Evolutionary conservation across 768 basidiomycete species (phyloP).

Genomic region (Lentinula sp.): DNA sequence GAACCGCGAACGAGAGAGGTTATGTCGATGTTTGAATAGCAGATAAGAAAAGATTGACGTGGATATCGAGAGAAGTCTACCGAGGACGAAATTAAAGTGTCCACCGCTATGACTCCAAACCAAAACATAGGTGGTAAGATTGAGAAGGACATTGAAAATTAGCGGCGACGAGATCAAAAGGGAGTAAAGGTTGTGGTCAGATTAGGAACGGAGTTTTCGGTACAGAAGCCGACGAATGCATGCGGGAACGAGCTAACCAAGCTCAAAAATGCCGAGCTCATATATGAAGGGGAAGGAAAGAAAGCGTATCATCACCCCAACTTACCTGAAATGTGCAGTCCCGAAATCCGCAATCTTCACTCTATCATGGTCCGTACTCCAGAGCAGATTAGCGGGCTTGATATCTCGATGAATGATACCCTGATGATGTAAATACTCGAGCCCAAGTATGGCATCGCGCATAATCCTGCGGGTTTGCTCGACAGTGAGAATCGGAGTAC

Average conservation of each 20-base stretch:
- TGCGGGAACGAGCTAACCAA: background rate
- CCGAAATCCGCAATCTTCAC: constrained; percentile 99
- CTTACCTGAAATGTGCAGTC: constrained; percentile 77
- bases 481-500: constrained; percentile 70
- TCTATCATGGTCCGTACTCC: constrained; percentile 75
- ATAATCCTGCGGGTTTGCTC: constrained; percentile 83
- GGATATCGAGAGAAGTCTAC: too few species aligned
- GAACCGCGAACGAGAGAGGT: too few species aligned
- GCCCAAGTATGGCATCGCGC: constrained; percentile 88
- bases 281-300: background rate
- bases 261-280: background rate
- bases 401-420: constrained; percentile 99
- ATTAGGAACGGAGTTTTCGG: too few species aligned
- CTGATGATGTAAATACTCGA: constrained; percentile 94
- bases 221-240: too few species aligned
- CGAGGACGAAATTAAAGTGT: too few species aligned
- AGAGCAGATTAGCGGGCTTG: constrained; percentile 95
- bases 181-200: too few species aligned
- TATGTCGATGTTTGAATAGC: too few species aligned
- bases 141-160: too few species aligned
- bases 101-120: too few species aligned
- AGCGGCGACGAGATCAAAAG: too few species aligned
- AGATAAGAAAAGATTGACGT: too few species aligned
- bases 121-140: too few species aligned
- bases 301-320: background rate